Base-by-base conservation (phyloP, 1,284 basidiomycete genomes). In the Ceratobasidium papillatum region DNA sequence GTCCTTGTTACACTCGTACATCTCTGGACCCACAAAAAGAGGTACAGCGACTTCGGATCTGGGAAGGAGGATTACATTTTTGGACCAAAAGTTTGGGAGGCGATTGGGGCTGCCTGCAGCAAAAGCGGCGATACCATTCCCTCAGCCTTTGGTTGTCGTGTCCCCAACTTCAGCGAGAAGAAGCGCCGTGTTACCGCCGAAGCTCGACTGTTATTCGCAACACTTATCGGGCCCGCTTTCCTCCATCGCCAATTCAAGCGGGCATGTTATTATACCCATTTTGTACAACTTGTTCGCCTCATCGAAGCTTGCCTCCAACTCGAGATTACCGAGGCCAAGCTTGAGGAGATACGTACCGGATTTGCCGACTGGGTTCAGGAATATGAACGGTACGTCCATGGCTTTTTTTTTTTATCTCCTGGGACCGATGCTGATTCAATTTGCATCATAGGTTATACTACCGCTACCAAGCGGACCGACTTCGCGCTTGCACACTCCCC, bases 211-310 rank as follows among this genome's bases (percentile, higher is more conserved):
- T 81, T 82, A 0, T 81, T 86, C 59, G 86, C 83, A 82, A 80
- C 78, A 0, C 77, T 80, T 14, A 62, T 87, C 7, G 84, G 77
- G 0, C 85, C 85, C 0, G 78, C 82, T 2, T 78, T 87, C 0
- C 81, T 87, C 0, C 72, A 66, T 1, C 12, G 78, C 0, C 77
- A 79, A 0, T 81, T 82, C 51, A 82, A 81, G 5, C 66, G 80
- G 0, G 54, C 27, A 1, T 78, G 77, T 49, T 86, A 84, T 69
- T 86, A 85, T 75, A 73, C 79, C 0, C 52, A 69, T n/a, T 69
- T 69, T 14, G 32, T 69, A 2, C 9, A 30, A 34, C 52, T 69
- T 3, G 65, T 69, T 11, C 22, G 11, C 8, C 38, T 69, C 5
- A 56, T 58, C 19, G 54, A 62, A 3, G 3, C 12, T 0, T 74